A percentile compares a stretch with the other conserved stretches of the same genome.
Evolutionary conservation across 805 yeast species (phyloP).

Genomic region (Myxozyma sirexii): DNA sequence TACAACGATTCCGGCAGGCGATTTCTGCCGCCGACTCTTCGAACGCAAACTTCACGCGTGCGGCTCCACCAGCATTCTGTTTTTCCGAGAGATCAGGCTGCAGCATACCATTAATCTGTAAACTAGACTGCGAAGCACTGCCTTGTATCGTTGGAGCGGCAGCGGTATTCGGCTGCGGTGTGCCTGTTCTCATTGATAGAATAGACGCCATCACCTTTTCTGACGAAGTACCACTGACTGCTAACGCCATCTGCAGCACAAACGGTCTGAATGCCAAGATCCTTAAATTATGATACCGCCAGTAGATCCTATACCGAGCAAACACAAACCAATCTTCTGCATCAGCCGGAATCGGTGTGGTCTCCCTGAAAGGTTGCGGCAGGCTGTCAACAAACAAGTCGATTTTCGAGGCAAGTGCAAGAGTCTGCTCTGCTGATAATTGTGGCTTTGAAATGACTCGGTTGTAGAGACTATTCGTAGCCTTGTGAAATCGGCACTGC

Average conservation of each 20-base stretch:
- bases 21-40: conserved; percentile 46
- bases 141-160: neutral
- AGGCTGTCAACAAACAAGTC: conserved; percentile 47
- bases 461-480: conserved; percentile 54
- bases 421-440: conserved; percentile 54
- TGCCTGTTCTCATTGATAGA: neutral
- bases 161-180: neutral
- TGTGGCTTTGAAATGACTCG: conserved; percentile 52
- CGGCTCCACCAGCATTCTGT: neutral
- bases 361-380: conserved; percentile 54
- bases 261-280: conserved; percentile 59
- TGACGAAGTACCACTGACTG: conserved; percentile 29
- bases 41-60: conserved; percentile 1
- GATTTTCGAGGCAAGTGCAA: conserved; percentile 51
- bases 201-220: conserved; percentile 12
- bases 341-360: conserved; percentile 41
- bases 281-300: conserved; percentile 63
- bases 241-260: conserved; percentile 55
- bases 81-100: neutral
- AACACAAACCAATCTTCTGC: conserved; percentile 58
- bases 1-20: conserved; percentile 54
- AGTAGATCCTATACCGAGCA: conserved; percentile 55
- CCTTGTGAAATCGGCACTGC: conserved; percentile 54
- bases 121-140: neutral
- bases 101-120: neutral